These are phyloP conservation scores for Verticillium isaacii DNA, from an alignment of 2,329 filamentous ascomycete species.

Conservation along the genomic window DNA sequence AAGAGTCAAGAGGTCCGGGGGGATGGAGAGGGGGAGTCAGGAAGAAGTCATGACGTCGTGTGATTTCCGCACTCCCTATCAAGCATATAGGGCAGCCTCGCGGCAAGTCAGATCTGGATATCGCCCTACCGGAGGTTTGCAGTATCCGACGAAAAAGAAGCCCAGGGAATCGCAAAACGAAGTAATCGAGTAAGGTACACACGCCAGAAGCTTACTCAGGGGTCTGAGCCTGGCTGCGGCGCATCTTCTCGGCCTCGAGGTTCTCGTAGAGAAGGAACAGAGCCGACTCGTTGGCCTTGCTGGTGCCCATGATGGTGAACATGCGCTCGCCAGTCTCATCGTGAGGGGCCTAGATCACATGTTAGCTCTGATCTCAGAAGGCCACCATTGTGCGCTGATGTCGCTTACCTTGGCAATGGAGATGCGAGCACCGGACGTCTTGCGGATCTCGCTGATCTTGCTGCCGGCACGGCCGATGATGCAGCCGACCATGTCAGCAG, in stretches of 20 bases:
- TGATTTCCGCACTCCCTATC: conserved; percentile 34
- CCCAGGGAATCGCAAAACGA: conserved; percentile 18
- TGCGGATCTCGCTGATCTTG: conserved; percentile 99
- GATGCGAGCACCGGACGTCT: conserved; percentile 92
- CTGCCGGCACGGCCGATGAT: conserved; percentile 93
- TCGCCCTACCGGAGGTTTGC: conserved; percentile 39
- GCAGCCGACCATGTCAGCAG: conserved; percentile 98
- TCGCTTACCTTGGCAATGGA: conserved; percentile 80
- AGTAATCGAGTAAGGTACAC: neutral
- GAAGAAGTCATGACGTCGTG: conserved; percentile 32
- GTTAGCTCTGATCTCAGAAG: conserved; percentile 10
- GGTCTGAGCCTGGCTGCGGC: conserved; percentile 73
- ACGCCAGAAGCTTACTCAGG: conserved; percentile 36
- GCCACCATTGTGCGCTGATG: too few relatives aligned
- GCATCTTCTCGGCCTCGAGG: conserved; percentile 98
- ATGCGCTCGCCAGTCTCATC: conserved; percentile 97
- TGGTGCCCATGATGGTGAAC: conserved; percentile 98
- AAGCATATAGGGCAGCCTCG: conserved; percentile 51
- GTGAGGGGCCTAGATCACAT: conserved; percentile 63
- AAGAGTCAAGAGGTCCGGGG: neutral
- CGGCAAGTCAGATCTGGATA: conserved; percentile 59
- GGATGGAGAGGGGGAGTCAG: neutral
- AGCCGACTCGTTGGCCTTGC: conserved; percentile 90
- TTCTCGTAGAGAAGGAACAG: conserved; percentile 98
- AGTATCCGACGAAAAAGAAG: conserved; percentile 44